Conservation (phyloP, 2,329 filamentous ascomycete genomes). For the Penicillium sclerotigenum region DNA sequence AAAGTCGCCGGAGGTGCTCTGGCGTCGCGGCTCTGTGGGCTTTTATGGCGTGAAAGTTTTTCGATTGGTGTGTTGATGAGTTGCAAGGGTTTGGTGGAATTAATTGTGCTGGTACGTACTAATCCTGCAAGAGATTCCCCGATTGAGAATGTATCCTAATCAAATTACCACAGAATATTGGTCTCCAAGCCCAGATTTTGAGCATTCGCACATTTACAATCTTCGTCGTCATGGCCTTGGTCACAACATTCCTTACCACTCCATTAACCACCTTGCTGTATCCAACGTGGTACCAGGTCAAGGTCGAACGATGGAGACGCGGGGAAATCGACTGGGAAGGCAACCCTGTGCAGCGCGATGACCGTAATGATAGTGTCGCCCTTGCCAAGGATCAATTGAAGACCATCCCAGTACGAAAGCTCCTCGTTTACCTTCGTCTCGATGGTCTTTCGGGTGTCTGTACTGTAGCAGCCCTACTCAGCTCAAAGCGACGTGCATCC, state of each 20-base stretch:
- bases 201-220: slow-evolving; percentile 83
- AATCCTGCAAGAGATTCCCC: rapidly evolving
- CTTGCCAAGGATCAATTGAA: slow-evolving; percentile 51
- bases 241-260: slow-evolving; percentile 81
- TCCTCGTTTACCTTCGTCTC: slow-evolving; percentile 78
- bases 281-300: slow-evolving; percentile 71
- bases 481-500: slow-evolving; percentile 48
- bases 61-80: slow-evolving; percentile 91
- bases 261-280: slow-evolving; percentile 72
- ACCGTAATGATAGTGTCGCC: slow-evolving; percentile 45
- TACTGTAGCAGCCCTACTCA: slow-evolving; percentile 75
- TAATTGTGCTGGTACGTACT: slow-evolving; percentile 76
- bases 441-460: slow-evolving; percentile 81
- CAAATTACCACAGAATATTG: slow-evolving; percentile 60
- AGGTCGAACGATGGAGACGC: slow-evolving; percentile 69
- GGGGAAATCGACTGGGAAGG: slow-evolving; percentile 90
- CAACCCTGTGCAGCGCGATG: slow-evolving; percentile 46
- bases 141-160: neutral
- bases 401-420: slow-evolving; percentile 54
- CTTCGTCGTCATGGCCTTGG: slow-evolving; percentile 88
- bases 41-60: slow-evolving; percentile 87
- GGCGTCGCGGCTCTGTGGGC: slow-evolving; percentile 69
- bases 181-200: slow-evolving; percentile 76
- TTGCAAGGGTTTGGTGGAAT: slow-evolving; percentile 90
- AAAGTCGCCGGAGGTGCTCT: slow-evolving; percentile 82